Base-by-base conservation (phyloP, 2,329 filamentous ascomycete genomes). In the Cladosporium oxysporum region DNA sequence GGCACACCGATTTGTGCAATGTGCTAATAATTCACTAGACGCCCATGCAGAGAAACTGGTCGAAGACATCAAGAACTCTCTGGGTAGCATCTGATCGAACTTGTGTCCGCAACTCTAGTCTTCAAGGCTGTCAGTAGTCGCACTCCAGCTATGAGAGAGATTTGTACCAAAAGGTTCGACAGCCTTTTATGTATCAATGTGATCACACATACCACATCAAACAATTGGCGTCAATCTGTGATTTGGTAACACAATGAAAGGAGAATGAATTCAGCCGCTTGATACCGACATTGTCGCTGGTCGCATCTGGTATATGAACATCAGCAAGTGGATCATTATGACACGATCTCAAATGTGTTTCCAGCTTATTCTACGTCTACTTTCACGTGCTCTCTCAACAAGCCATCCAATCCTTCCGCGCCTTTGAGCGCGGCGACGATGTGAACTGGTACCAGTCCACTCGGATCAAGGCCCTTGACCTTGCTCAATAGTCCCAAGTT, bases 401-500 rank as follows among this genome's bases (percentile, higher is more conserved):
- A 62, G 0, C 73, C 73, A 37, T 80, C 73, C 74, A 94, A 77
- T 23, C 85, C 88, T 74, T 86, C 82, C 4, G 88, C 87, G 2
- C 86, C 90, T 78, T 89, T 90, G 77, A 90, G 85, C 2, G 88
- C 90, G 21, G 86, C 89, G 14, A 87, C 89, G 67, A 94, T 81
- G 81, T 94, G 91, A 90, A 91, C 92, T 21, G 91, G 91, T 71
- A 90, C 80, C n/a, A 88, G 83, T 18, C 79, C 79, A 73, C 88
- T 63, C 26, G 61, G 23, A 52, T 65, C 63, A 72, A 76, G 87
- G 78, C 75, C 90, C 67, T 89, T 85, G 26, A 88, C 85, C 69
- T 87, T 84, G 1, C 90, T 90, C 71, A 95, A 75, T 21, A 90
- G 86, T 0, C 88, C 88, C 68, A 95, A 75, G 0, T 85, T 87